phyloP scores from a whole-genome alignment of 2,329 filamentous ascomycete genomes.

The Pestalotiopsis sp. region DNA sequence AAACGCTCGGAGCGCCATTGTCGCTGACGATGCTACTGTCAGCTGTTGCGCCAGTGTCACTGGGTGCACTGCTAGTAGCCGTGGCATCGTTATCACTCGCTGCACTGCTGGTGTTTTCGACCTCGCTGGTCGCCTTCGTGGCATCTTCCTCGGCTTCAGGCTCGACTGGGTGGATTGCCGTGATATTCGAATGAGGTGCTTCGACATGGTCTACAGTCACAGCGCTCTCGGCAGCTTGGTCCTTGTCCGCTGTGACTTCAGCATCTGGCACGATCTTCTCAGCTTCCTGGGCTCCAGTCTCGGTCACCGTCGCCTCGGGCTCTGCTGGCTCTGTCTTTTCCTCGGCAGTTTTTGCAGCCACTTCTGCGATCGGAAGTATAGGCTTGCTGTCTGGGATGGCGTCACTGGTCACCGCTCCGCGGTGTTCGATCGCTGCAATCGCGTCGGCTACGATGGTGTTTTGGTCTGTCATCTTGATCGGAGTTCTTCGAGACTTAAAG shows the following conservation, averaged over 20 bases:
- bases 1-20: not conserved
- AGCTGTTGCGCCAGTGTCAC: not conserved
- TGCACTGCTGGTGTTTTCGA: not conserved
- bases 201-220: not conserved
- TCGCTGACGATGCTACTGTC: not conserved
- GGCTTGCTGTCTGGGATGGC: not conserved
- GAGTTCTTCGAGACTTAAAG: not conserved
- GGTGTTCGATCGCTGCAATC: not conserved
- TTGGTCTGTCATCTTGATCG: not conserved
- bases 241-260: not conserved
- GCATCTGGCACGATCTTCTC: not conserved
- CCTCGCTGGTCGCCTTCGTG: not conserved
- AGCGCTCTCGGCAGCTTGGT: not conserved
- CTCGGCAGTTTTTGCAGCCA: not conserved
- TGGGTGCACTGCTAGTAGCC: not conserved
- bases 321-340: not conserved
- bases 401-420: not conserved
- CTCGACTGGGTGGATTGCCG: not conserved
- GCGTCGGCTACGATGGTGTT: not conserved
- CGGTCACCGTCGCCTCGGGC: not conserved
- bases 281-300: not conserved
- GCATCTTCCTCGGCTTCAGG: not conserved
- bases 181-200: not conserved
- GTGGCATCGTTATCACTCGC: not conserved
- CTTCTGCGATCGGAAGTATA: not conserved